Evolutionary conservation across 257 asterid species (phyloP).

Genomic region (Cordia subcordata): DNA sequence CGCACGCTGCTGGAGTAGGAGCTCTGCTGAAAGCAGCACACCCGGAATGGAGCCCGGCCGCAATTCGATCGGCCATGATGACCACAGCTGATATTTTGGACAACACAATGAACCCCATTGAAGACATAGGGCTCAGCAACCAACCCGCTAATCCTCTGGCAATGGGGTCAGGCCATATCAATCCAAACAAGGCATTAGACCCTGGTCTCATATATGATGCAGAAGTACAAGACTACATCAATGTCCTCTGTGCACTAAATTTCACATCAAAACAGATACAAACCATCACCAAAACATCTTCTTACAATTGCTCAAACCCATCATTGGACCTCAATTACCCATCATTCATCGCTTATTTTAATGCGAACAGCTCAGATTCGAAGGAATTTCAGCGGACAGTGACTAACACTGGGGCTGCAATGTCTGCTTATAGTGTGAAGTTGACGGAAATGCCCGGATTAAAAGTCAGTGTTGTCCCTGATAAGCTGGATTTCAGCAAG

Average conservation of each 20-base stretch:
- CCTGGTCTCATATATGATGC: constrained; percentile 68
- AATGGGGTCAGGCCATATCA: constrained; percentile 69
- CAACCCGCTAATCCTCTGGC: constrained; percentile 47
- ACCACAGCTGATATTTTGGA: constrained; percentile 49
- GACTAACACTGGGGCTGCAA: constrained; percentile 49
- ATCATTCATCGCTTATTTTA: constrained; percentile 57
- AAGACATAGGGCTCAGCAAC: constrained; percentile 28
- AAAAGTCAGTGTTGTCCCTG: constrained; percentile 50
- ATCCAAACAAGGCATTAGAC: constrained; percentile 60
- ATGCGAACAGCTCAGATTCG: constrained; percentile 4
- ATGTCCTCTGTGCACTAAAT: constrained; percentile 50
- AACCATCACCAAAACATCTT: constrained; percentile 36
- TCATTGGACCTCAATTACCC: constrained; percentile 70
- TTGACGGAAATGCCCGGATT: constrained; percentile 32
- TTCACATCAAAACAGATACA: constrained; percentile 37
- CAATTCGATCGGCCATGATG: constrained; percentile 70
- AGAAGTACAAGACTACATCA: constrained; percentile 35
- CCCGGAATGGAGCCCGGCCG: constrained; percentile 70
- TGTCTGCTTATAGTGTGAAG: constrained; percentile 32
- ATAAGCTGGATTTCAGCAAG: constrained; percentile 36
- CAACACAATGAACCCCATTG: constrained; percentile 37
- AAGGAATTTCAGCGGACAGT: constrained; percentile 50
- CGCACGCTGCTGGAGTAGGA: constrained; percentile 63
- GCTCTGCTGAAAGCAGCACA: constrained; percentile 53
- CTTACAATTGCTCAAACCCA: constrained; percentile 45